Evolutionary conservation across 805 yeast genomes (phyloP).

Genomic region (Starmerella davenportii): DNA sequence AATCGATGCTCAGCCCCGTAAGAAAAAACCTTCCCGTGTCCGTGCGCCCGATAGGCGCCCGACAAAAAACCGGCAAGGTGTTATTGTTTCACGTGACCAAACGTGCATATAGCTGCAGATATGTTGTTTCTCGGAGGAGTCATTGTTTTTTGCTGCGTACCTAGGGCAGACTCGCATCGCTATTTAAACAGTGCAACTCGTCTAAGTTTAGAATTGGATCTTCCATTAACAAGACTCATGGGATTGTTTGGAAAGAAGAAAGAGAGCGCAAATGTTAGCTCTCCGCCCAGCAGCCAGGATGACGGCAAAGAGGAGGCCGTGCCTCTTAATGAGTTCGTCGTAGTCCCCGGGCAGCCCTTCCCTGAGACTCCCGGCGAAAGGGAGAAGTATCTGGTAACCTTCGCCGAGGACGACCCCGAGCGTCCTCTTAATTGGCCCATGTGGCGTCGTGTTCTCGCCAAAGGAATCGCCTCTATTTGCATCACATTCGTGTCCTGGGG

Average conservation of each 20-base stretch:
- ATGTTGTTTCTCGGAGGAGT: conserved; percentile 1
- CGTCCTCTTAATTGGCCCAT: conserved; percentile 39
- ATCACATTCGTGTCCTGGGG: conserved; percentile 23
- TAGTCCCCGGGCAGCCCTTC: conserved; percentile 13
- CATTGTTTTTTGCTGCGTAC: background rate
- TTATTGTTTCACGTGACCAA: background rate
- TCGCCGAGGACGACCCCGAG: conserved; percentile 34
- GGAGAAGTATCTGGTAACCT: conserved; percentile 12
- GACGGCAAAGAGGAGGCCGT: conserved; percentile 5
- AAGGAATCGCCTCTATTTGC: conserved; percentile 25
- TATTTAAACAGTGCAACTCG: background rate
- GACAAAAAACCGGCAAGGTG: no score
- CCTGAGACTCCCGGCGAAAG: conserved; percentile 13
- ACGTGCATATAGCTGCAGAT: background rate
- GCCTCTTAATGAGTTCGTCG: conserved; percentile 11
- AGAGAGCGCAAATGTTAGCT: background rate
- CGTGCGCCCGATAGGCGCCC: no score
- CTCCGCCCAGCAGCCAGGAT: background rate
- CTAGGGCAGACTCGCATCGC: background rate
- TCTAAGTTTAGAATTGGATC: background rate
- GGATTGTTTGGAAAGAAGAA: conserved; percentile 1
- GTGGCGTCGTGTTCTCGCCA: conserved; percentile 16
- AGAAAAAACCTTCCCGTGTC: no score
- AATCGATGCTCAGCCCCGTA: no score
- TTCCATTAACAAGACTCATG: background rate